Base-by-base conservation (phyloP, 1,284 basidiomycete genomes). In the Irpex sp. region DNA sequence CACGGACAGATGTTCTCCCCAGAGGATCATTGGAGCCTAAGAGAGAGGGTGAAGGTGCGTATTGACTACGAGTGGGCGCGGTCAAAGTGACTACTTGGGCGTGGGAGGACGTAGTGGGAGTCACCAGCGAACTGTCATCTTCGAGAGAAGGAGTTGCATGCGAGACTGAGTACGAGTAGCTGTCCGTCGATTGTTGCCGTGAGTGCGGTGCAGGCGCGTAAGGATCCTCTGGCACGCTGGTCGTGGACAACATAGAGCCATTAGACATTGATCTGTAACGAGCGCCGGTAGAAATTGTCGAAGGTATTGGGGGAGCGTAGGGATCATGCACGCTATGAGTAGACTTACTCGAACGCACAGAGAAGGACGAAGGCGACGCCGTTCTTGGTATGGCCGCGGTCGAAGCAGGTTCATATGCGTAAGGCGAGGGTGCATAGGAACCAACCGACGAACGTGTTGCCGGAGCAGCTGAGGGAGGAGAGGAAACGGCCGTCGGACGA, bases 11-110 rank as follows among this genome's bases (percentile, higher is more conserved):
- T 35, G 87, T 86, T 61, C 94, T 82, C 47, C 89, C 86, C 0
- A 95, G 78, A 7, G 91, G 90, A 72, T 96, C 93, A 68, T 95
- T 94, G 33, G 87, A 82, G 5, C 91, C 92, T 53, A 91, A 70
- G 37, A 94, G 77, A 0, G 89, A 88, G 0, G 90, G 88, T 0
- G 89, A 91, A 10, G 88, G 88, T 1, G 87, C 85, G 70, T 90
- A 90, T 33, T 83, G 81, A 2, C 80, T 76, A 57, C 82, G 81
- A 9, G 75, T 73, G 6, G 76, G 71, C 12, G 76, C 73, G 67
- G 81, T 80, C 10, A 79, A 65, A 3, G 74, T 67, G 28, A 82
- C 61, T 21, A 85, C 81, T 65, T 85, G 80, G 5, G 59, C 48
- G 28, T 62, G 65, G 16, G 58, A 37, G 16, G 65, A 64, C 18